Base-by-base conservation (phyloP, 2,329 filamentous ascomycete genomes). In the Penicillium expansum region DNA sequence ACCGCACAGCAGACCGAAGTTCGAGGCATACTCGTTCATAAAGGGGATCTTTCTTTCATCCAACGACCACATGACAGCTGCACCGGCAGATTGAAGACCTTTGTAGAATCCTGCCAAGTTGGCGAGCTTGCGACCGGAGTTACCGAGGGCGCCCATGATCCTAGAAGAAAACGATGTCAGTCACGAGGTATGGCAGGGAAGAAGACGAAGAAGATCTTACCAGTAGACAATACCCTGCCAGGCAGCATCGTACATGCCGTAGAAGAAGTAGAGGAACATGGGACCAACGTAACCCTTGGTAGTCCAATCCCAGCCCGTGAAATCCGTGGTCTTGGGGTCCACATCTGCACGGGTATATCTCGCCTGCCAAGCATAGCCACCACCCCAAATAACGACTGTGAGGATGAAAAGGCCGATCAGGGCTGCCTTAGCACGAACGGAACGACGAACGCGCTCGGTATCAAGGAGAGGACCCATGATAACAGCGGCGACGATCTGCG, bases 171-270 rank as follows among this genome's bases (percentile, higher is more conserved):
- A 37, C 2, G 11, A 18, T n/a, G 42, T 60, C 32, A 55, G 49
- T 24, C 13, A 10, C 1, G 6, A 11, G 0, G 22, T 16, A n/a
- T 32, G 5, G 8, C 16, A 48, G 18, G 14, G 41, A 18, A 32
- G 10, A 42, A n/a, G n/a, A 29, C 18, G 27, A 27, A 55, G 48
- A 68, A 2, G n/a, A 8, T 18, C 78, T 62, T 75, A 82, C 92
- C 92, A 97, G 81, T 97, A 96, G 44, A 92, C 87, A 67, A 80
- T 85, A 0, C 90, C 92, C 79, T 97, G 93, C 89, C 90, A 97
- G 54, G 86, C 83, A 37, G 92, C 90, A 73, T 96, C 92, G 66
- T 86, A 93, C 74, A 93, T 86, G 41, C 91, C 91, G 72, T 93
- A 95, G 76, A 92, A 92, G 65, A 96, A 89, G 79, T 91, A 94